These are phyloP conservation scores for Trichoderma koningii DNA, from an alignment of 2,329 filamentous ascomycete genomes.

Conservation along the genomic window DNA sequence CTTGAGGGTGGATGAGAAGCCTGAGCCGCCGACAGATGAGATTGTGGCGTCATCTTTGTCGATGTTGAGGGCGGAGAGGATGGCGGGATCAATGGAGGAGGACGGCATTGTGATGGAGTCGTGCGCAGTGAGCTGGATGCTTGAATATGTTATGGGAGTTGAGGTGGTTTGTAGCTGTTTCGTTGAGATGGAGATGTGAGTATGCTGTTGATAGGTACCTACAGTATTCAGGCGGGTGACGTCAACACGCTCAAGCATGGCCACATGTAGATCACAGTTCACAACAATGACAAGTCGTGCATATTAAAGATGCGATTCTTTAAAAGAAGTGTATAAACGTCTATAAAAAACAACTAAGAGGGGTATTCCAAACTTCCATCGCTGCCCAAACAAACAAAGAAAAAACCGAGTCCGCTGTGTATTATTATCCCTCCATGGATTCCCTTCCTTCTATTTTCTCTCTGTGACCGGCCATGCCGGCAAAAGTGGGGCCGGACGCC, in stretches of 20 bases:
- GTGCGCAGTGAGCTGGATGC: background rate
- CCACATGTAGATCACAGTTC: background rate
- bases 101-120: slow-evolving; percentile 30
- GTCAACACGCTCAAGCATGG: slow-evolving; percentile 10
- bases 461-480: background rate
- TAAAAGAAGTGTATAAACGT: background rate
- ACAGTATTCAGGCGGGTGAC: background rate
- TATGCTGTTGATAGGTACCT: background rate
- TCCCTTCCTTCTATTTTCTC: background rate
- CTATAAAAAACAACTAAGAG: background rate
- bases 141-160: background rate
- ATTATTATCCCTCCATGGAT: background rate
- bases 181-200: background rate
- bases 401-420: background rate
- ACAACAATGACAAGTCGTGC: too few species aligned
- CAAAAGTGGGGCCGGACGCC: slow-evolving; percentile 21
- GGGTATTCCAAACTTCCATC: slow-evolving; percentile 14
- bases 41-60: slow-evolving; percentile 58
- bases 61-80: slow-evolving; percentile 62
- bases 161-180: background rate
- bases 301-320: background rate
- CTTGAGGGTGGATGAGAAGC: slow-evolving; percentile 69
- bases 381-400: slow-evolving; percentile 1
- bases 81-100: slow-evolving; percentile 61
- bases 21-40: slow-evolving; percentile 64